Evolutionary conservation across 345 rosid species (phyloP).

Genomic region (Salix udensis): DNA sequence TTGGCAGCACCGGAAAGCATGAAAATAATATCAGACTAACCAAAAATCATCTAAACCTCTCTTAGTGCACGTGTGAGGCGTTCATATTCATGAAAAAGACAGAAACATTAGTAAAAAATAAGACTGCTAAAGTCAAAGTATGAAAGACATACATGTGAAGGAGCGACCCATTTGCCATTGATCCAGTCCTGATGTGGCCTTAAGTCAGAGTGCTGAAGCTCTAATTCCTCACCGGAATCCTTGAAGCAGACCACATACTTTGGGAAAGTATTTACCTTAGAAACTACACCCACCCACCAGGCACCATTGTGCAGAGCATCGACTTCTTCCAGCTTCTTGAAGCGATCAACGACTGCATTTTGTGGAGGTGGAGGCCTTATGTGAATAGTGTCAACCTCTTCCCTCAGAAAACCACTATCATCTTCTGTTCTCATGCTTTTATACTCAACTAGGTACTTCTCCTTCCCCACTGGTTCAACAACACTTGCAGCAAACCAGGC

Average conservation of each 20-base stretch:
- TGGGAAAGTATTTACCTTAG: slow-evolving; percentile 43
- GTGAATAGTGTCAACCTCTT: slow-evolving; percentile 43
- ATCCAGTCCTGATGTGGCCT: slow-evolving; percentile 81
- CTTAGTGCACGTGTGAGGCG: background rate
- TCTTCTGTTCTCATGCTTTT: slow-evolving; percentile 62
- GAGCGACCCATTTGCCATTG: slow-evolving; percentile 55
- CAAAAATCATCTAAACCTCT: background rate
- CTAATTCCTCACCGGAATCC: slow-evolving; percentile 45
- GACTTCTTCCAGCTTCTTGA: slow-evolving; percentile 60
- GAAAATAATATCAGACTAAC: background rate
- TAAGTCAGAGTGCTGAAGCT: slow-evolving; percentile 53
- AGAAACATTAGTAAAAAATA: background rate
- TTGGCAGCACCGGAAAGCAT: background rate
- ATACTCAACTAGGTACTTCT: slow-evolving; percentile 57
- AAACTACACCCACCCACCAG: slow-evolving; percentile 82
- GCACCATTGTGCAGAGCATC: slow-evolving; percentile 76
- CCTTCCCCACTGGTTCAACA: slow-evolving; percentile 40
- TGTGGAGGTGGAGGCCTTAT: slow-evolving; percentile 75
- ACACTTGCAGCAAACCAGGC: slow-evolving; percentile 77
- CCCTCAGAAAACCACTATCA: slow-evolving; percentile 58
- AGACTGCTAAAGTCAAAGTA: background rate
- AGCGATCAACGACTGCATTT: slow-evolving; percentile 29
- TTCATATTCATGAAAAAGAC: background rate
- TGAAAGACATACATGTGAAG: slow-evolving; percentile 38
- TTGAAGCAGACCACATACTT: slow-evolving; percentile 52